These are phyloP conservation scores for Haplosporangium sp. DNA, from an alignment of 371 early-diverging fungal genomes.

Conservation along the genomic window DNA sequence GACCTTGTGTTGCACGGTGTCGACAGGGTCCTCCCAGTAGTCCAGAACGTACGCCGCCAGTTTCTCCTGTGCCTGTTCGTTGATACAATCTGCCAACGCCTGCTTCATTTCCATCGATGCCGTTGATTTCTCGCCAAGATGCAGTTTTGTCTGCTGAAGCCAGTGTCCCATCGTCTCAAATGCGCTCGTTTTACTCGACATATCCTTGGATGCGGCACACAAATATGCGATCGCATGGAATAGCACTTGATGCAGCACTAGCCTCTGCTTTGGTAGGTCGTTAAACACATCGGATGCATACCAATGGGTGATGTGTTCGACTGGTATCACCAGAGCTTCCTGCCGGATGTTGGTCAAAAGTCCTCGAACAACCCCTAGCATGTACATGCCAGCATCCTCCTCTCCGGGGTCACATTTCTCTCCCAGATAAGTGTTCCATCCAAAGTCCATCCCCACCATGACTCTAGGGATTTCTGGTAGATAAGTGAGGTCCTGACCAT, in stretches of 20 bases:
- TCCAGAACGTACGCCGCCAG: conserved; percentile 77
- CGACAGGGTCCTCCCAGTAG: conserved; percentile 88
- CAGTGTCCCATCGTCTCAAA: conserved; percentile 82
- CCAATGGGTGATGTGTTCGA: conserved; percentile 47
- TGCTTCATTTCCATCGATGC: conserved; percentile 39
- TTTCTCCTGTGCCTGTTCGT: conserved; percentile 60
- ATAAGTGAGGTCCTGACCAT: conserved; percentile 13
- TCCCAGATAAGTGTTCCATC: conserved; percentile 48
- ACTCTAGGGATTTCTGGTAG: conserved; percentile 30
- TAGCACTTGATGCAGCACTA: conserved; percentile 57
- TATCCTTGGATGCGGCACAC: conserved; percentile 66
- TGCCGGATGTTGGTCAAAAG: conserved; percentile 63
- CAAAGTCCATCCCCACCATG: conserved; percentile 45
- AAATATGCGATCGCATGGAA: conserved; percentile 62
- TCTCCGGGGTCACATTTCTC: conserved; percentile 44
- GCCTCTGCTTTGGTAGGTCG: conserved; percentile 19
- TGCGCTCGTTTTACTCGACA: conserved; percentile 74
- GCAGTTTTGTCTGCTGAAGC: conserved; percentile 69
- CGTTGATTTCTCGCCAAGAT: conserved; percentile 37
- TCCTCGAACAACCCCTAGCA: conserved; percentile 67
- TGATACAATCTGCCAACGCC: conserved; percentile 41
- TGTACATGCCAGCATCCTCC: conserved; percentile 55
- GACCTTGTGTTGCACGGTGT: conserved; percentile 79
- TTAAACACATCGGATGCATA: conserved; percentile 46
- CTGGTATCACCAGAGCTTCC: conserved; percentile 57